Evolutionary conservation across 2,329 filamentous ascomycete genomes (phyloP), one percentile per base, ranked within the genome.

Genomic region (Curvularia verruculosa): DNA sequence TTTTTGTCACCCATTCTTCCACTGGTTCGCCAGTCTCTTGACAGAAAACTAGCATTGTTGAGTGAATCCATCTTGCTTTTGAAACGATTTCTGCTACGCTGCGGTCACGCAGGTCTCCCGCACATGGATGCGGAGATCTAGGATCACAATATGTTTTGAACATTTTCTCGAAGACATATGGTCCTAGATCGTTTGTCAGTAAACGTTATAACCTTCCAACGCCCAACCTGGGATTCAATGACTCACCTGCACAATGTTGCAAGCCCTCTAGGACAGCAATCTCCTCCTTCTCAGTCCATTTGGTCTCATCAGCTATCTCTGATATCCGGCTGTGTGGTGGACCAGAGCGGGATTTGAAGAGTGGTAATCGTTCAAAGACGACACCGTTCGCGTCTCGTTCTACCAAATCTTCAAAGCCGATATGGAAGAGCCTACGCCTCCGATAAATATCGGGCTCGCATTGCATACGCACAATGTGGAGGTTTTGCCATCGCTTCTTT

Each of bases 301-400:
- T 56, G 10, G 48, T 46, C 5, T 58, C 49, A 2, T 63, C 58
- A 15, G 49, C n/a, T 9, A 61, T 21, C 15, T 63, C 51, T 1
- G 64, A 54, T 12, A 48, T 26, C 19, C 57, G 53, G 28, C 52
- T 57, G 9, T 55, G 52, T 2, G 60, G 65, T 7, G 59, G 70
- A 37, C 63, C 63, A 2, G 64, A 69, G n/a, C 75, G 74, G 13
- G 72, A 43, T 5, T 66, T 71, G 58, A 82, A 78, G 5, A 76
- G 53, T 1, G 74, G 61, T 1, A 78, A 41, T 5, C 79, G 76
- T 48, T 77, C 73, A 47, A 81, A 79, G 0, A 52, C 52, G 0
- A 69, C 28, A 5, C 79, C 80, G 50, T 80, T 77, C 0, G 75
- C 71, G 47, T 81, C 79, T 23, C 63, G 56, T 18, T 76, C 73